Evolutionary conservation across 2,329 filamentous ascomycete species (phyloP), one percentile per base, ranked within the genome.

Genomic region (Diaporthe sp.): DNA sequence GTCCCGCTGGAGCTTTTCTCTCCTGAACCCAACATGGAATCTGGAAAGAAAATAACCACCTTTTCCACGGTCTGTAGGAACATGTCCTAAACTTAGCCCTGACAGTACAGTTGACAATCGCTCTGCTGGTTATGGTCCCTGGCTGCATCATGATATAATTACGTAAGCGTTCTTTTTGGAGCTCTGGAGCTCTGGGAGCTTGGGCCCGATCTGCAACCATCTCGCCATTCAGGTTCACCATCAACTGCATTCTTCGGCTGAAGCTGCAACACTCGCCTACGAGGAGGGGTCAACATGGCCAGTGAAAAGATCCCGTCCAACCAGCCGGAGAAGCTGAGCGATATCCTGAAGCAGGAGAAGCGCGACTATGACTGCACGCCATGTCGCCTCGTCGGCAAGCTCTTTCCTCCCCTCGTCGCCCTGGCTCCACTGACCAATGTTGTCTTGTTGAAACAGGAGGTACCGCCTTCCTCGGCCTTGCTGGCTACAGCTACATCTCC

Each of bases 401-500:
- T 75, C 55, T 44, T 74, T 69, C 58, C 59, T 55, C 75, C 42
- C 46, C 46, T 57, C 46, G 51, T 55, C 2, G 4, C 12, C 6
- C 17, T 28, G 42, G 25, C n/a, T 46, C 69, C 65, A 53, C 57
- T 34, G 31, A 49, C 34, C 44, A 17, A 53, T 22, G 65, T 72
- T 57, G 37, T 44, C 19, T 58, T 9, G 22, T 25, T 42, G 3
- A 2, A 31, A 74, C 79, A 96, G 94, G 94, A 59, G 93, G 93
- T 80, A 89, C 92, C 53, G 93, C 94, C 1, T 95, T 97, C 78
- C 87, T 95, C 74, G 93, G 93, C 1, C 90, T 96, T 22, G 94
- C 92, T 4, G 92, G 88, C 1, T 97, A 96, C 84, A 95, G 92
- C 83, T 96, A 95, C 84, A 87, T 92, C 77, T 94, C 93, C 4